Conservation (phyloP, 1,139 yeast species). For the Taphrina deformans region DNA sequence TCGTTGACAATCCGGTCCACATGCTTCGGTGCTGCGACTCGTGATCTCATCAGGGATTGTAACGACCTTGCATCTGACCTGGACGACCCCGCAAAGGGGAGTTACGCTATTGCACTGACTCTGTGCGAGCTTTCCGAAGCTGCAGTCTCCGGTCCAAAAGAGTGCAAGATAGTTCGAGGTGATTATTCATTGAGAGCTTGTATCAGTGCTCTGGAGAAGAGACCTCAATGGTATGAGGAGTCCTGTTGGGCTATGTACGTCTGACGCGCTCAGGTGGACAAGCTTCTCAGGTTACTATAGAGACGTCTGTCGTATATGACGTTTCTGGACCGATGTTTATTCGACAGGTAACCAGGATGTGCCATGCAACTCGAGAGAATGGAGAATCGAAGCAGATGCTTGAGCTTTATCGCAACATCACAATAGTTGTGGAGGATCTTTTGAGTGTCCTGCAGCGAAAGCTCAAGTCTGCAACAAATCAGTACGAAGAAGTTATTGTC, state of each 20-base stretch:
- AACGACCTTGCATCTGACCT: slow-evolving; percentile 9
- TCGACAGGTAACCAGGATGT: slow-evolving; percentile 11
- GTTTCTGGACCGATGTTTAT: neutral
- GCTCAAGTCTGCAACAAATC: neutral
- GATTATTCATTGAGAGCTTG: neutral
- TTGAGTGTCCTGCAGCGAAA: neutral
- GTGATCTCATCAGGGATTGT: slow-evolving; percentile 7
- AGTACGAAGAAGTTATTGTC: neutral
- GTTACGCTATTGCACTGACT: slow-evolving; percentile 31
- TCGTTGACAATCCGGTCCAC: slow-evolving; percentile 13
- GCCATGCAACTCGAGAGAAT: slow-evolving; percentile 11
- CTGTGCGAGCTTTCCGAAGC: slow-evolving; percentile 33
- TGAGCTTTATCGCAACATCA: slow-evolving; percentile 12
- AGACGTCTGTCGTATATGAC: slow-evolving; percentile 3
- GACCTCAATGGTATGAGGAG: neutral
- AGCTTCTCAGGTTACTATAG: slow-evolving; percentile 34
- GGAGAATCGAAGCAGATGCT: neutral
- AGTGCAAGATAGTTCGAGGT: neutral
- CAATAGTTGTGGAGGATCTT: neutral
- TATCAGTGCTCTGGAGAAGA: slow-evolving; percentile 2
- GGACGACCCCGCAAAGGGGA: slow-evolving; percentile 13
- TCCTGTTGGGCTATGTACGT: too few species aligned
- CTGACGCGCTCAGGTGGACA: slow-evolving; percentile 26
- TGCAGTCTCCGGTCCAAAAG: slow-evolving; percentile 20
- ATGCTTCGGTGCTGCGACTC: slow-evolving; percentile 24